Evolutionary conservation across 1,284 basidiomycete species (phyloP).

Genomic region (Ustilago curta): DNA sequence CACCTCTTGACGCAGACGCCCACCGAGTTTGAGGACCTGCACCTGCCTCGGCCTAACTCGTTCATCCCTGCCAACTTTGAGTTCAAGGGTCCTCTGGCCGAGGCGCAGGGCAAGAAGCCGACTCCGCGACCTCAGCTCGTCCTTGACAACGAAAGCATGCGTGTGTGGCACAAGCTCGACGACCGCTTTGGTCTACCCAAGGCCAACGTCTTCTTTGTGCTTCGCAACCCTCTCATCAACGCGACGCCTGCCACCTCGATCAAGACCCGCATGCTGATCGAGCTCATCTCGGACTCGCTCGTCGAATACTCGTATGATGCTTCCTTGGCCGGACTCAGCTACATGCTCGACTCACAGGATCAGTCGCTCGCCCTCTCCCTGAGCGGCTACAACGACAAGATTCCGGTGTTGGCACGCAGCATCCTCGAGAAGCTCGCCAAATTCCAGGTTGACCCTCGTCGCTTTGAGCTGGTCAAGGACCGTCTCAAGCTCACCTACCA

Average conservation of each 20-base stretch:
- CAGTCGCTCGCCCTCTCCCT: constrained; percentile 80
- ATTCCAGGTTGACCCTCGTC: constrained; percentile 78
- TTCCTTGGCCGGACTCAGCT: constrained; percentile 87
- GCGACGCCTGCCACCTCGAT: constrained; percentile 63
- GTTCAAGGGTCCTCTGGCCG: constrained; percentile 41
- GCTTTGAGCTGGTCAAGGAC: constrained; percentile 87
- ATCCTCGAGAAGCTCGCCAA: constrained; percentile 81
- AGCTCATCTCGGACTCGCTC: constrained; percentile 88
- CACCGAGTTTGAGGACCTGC: constrained; percentile 57
- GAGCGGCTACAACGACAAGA: constrained; percentile 94
- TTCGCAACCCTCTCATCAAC: constrained; percentile 69
- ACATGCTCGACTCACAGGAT: constrained; percentile 77
- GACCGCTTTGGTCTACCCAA: constrained; percentile 69
- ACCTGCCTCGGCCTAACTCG: constrained; percentile 64
- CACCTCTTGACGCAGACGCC: constrained; percentile 37
- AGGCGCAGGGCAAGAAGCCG: constrained; percentile 46
- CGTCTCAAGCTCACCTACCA: constrained; percentile 72
- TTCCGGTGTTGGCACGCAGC: constrained; percentile 80
- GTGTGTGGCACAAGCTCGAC: constrained; percentile 69
- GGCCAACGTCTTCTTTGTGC: constrained; percentile 65
- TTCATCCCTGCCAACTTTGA: constrained; percentile 66
- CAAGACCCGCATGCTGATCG: constrained; percentile 79
- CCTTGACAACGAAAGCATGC: constrained; percentile 53
- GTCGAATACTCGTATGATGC: constrained; percentile 94
- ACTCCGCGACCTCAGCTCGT: constrained; percentile 63